Conservation (phyloP, 805 yeast genomes). For the Ogataea pini region DNA sequence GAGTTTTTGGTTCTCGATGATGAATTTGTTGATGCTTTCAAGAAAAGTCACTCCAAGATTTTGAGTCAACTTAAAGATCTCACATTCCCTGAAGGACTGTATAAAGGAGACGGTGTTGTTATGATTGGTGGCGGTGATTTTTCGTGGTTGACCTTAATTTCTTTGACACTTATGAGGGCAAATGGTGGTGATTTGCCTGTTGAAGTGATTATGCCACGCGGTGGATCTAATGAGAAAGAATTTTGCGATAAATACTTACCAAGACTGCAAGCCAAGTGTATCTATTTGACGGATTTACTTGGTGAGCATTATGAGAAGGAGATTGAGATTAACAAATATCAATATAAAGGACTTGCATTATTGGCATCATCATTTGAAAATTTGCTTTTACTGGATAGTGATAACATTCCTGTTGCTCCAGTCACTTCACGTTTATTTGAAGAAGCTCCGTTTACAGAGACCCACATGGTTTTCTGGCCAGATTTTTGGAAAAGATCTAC, state of each 20-base stretch:
- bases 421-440: conserved; percentile 52
- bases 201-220: conserved; percentile 41
- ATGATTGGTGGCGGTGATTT: conserved; percentile 63
- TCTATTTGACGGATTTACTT: conserved; percentile 40
- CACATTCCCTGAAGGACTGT: conserved; percentile 36
- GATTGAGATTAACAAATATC: conserved; percentile 34
- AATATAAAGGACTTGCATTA: conserved; percentile 40
- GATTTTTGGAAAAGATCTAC: conserved; percentile 70
- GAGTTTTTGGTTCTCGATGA: conserved; percentile 42
- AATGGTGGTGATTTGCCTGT: conserved; percentile 50
- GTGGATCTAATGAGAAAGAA: conserved; percentile 38
- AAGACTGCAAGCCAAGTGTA: conserved; percentile 41
- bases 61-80: conserved; percentile 42
- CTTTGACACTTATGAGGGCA: conserved; percentile 46
- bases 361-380: conserved; percentile 49
- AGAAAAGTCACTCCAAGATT: conserved; percentile 44
- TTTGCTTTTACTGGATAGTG: conserved; percentile 46
- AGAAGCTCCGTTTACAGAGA: conserved; percentile 43
- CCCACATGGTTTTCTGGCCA: conserved; percentile 63
- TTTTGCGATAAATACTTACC: conserved; percentile 44
- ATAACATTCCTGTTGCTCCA: conserved; percentile 50
- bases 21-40: conserved; percentile 44
- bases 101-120: conserved; percentile 55
- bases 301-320: conserved; percentile 32
- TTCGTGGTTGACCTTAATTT: conserved; percentile 52